Base-by-base conservation (phyloP, 768 basidiomycete species). In the Termitomyces sp. region DNA sequence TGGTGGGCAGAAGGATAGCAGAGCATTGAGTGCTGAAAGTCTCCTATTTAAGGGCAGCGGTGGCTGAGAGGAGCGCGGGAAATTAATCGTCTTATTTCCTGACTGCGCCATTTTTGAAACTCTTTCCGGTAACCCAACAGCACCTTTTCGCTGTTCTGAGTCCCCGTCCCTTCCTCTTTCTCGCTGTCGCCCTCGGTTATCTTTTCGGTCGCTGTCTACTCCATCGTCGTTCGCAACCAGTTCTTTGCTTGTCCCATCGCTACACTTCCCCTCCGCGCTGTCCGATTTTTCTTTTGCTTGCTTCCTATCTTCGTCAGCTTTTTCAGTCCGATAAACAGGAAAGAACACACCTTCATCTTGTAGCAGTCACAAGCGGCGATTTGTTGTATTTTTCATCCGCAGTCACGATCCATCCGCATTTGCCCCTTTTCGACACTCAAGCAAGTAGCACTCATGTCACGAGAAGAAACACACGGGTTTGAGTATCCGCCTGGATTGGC, bases 61-160 rank as follows among this genome's bases (percentile, higher is more conserved):
- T 49, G 56, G 28, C 31, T 64, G 62, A 60, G 58, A 64, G 64
- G 64, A 64, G 69, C 73, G 73, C 73, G 73, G 74, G 71, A 75
- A 75, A 67, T 64, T 53, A 63, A 12, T 52, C 56, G 46, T 56
- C 59, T 58, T 62, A 64, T 67, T 67, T 62, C 60, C 63, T 61
- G 69, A 41, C 73, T 73, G 70, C 71, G 72, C 72, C 70, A 70
- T 73, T 41, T 51, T 75, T 73, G 70, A 72, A 70, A 71, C 70
- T 52, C 60, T 57, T 47, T 56, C 60, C 58, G 56, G 60, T 48
- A 57, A 50, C 57, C 52, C 56, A 59, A 49, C 54, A 54, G 57
- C 44, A 42, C 24, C 51, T 66, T 59, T 65, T 60, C 36, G 37
- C 56, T 41, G 54, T 55, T 36, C 58, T 55, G 41, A 42, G 55